Percentiles rank a stretch among this genome's conserved stretches.
phyloP scores from a whole-genome alignment of 345 rosid species.

The Ceriops tagal region DNA sequence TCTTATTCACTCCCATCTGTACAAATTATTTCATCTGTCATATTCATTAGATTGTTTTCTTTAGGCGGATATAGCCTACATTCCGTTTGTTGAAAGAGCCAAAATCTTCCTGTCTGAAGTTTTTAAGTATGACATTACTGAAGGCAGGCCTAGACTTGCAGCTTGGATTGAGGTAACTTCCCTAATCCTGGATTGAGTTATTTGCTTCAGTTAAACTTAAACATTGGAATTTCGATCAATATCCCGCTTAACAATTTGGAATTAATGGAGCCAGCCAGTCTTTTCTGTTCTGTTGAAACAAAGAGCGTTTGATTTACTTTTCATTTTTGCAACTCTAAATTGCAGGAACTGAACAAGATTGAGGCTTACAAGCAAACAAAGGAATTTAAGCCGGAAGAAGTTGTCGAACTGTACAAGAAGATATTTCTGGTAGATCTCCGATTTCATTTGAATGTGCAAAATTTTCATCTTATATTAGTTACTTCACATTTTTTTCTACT shows the following conservation, averaged over 20 bases:
- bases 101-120: slow-evolving; percentile 44
- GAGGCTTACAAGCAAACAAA: slow-evolving; percentile 67
- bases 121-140: slow-evolving; percentile 52
- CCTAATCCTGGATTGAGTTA: not conserved
- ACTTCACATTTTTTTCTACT: too few relatives aligned
- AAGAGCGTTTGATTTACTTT: not conserved
- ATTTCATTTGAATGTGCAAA: not conserved
- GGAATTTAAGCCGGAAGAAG: slow-evolving; percentile 39
- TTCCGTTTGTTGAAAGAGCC: slow-evolving; percentile 62
- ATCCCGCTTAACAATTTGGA: not conserved
- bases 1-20: not conserved
- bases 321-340: too few relatives aligned
- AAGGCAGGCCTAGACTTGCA: slow-evolving; percentile 69
- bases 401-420: slow-evolving; percentile 42
- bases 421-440: slow-evolving; percentile 40
- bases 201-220: too few relatives aligned
- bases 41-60: not conserved
- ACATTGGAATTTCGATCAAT: not conserved
- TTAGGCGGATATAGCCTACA: slow-evolving; percentile 47
- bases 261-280: not conserved
- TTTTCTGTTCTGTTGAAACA: not conserved
- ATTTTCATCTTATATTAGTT: too few relatives aligned
- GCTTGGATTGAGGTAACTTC: slow-evolving; percentile 62
- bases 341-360: slow-evolving; percentile 69
- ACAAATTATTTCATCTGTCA: too few relatives aligned